Evolutionary conservation across 2,329 filamentous ascomycete species (phyloP), one percentile per base, ranked within the genome.

Genomic region (Aureobasidium melanogenum): DNA sequence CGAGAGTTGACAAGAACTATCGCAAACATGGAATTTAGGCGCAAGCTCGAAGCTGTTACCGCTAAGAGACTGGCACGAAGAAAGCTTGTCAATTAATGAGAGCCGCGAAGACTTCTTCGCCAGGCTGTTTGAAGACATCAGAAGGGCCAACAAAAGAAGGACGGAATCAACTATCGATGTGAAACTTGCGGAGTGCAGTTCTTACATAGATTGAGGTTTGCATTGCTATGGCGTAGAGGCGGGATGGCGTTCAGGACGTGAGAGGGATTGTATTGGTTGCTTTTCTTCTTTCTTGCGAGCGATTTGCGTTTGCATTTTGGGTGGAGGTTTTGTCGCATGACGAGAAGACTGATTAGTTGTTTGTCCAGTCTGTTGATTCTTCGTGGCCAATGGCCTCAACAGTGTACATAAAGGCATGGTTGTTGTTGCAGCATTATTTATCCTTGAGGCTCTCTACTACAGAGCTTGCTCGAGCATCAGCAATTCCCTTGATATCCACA

Each of bases 11-110:
- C 30, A 30, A 61, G 59, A 15, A 26, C 15, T 10, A 44, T 54
- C 10, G 59, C 59, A 9, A 55, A 61, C 22, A 50, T 43, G 50
- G 59, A 61, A 10, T 61, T 61, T 14, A 54, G 59, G 22, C 48
- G 48, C 32, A 55, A 47, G 39, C 59, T 61, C 30, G 59, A 61
- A 46, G 48, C 38, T 46, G 59, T 50, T 17, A 52, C 59, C 30
- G 41, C 48, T 56, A 56, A 44, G 52, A 56, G 52, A 44, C 38
- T 56, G 52, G 52, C 39, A 32, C 52, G 52, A 9, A 56, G 14
- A 7, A 19, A 56, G n/a, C 12, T 56, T 32, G 52, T 26, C 38
- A 44, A 34, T 22, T 56, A 36, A 24, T 6, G 39, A 7, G 9
- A 2, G 14, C 24, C 15, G 36, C 22, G 28, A 41, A 28, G 10